Evolutionary conservation across 192 early-diverging fungal genomes (phyloP).

Genomic region (Gigaspora rosea): DNA sequence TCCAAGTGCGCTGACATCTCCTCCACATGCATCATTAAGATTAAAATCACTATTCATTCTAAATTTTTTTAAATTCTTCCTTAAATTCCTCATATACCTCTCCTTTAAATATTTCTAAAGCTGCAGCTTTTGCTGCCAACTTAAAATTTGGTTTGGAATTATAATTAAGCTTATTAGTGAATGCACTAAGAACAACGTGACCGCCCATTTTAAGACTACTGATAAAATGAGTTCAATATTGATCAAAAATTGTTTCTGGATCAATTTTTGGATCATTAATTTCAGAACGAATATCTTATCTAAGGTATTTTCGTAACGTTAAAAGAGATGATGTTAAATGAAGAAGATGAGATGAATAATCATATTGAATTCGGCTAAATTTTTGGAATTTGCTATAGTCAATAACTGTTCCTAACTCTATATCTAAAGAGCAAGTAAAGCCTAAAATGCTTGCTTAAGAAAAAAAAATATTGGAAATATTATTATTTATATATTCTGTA

Average conservation of each 20-base stretch:
- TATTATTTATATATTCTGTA: not conserved
- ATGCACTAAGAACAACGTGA: too few relatives aligned
- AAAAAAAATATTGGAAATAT: not conserved
- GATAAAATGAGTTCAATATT: too few relatives aligned
- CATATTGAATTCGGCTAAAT: not conserved
- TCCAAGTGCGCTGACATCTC: conserved; percentile 10
- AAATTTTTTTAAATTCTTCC: conserved; percentile 4
- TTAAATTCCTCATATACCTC: not conserved
- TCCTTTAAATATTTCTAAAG: not conserved
- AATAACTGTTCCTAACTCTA: not conserved
- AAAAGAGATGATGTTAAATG: conserved; percentile 8
- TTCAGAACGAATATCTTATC: conserved; percentile 6
- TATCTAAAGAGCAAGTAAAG: conserved; percentile 3
- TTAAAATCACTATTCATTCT: not conserved
- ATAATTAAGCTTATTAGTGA: too few relatives aligned
- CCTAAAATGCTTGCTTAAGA: not conserved
- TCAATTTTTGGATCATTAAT: conserved; percentile 4
- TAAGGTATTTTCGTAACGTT: not conserved
- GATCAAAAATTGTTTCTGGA: too few relatives aligned
- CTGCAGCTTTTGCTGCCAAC: not conserved
- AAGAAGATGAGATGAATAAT: not conserved
- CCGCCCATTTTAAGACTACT: too few relatives aligned
- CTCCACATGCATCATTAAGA: not conserved
- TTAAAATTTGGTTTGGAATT: not conserved
- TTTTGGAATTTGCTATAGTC: conserved; percentile 9